phyloP scores from a whole-genome alignment of 805 yeast species.

The Schwanniomyces polymorphus region DNA sequence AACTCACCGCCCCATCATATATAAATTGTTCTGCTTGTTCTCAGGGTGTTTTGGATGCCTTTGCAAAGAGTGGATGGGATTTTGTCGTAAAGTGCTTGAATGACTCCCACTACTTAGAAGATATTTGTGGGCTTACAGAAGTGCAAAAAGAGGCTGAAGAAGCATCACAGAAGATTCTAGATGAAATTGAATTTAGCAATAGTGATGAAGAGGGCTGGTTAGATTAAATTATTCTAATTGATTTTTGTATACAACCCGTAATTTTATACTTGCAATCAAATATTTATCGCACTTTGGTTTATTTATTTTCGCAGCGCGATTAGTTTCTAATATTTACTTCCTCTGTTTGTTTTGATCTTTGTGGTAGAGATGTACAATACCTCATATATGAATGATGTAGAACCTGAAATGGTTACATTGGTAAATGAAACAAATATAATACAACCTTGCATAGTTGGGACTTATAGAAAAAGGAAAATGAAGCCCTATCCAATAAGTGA shows the following conservation, averaged over 20 bases:
- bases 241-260: background rate
- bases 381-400: slow-evolving; percentile 8
- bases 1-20: slow-evolving; percentile 71
- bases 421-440: slow-evolving; percentile 12
- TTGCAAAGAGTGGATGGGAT: slow-evolving; percentile 65
- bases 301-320: background rate
- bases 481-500: slow-evolving; percentile 49
- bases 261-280: background rate
- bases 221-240: background rate
- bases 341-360: slow-evolving; percentile 3
- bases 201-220: slow-evolving; percentile 26
- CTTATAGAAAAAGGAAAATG: slow-evolving; percentile 15
- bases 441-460: slow-evolving; percentile 10
- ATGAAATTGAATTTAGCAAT: slow-evolving; percentile 27
- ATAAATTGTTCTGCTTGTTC: slow-evolving; percentile 88
- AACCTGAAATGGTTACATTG: slow-evolving; percentile 17
- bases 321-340: background rate
- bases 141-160: slow-evolving; percentile 72
- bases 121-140: slow-evolving; percentile 72
- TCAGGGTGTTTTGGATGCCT: slow-evolving; percentile 51
- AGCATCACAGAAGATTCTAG: slow-evolving; percentile 32
- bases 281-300: background rate
- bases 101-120: slow-evolving; percentile 67
- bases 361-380: slow-evolving; percentile 7
- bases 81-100: slow-evolving; percentile 73